phyloP scores from a whole-genome alignment of 441 rosid genomes.

The Erodium trifolium region DNA sequence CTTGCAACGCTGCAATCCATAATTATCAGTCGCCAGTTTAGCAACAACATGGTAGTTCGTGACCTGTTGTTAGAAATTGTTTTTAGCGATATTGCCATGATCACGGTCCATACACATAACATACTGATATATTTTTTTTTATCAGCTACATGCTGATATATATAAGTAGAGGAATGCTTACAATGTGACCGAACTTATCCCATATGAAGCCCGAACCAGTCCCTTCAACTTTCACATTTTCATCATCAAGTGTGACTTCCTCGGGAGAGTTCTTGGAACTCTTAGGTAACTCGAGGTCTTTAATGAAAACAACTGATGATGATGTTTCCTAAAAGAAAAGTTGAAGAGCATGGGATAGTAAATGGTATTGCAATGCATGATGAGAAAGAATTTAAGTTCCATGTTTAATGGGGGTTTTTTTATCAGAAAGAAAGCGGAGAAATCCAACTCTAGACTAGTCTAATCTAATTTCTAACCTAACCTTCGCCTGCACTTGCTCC shows the following conservation, averaged over 20 bases:
- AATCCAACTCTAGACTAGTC: too few species aligned
- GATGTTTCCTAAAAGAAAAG: slow-evolving; percentile 43
- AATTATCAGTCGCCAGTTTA: slow-evolving; percentile 65
- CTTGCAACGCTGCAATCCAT: slow-evolving; percentile 74
- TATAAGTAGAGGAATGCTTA: slow-evolving; percentile 27
- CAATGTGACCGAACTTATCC: slow-evolving; percentile 94
- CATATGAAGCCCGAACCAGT: slow-evolving; percentile 90
- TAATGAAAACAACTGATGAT: slow-evolving; percentile 63
- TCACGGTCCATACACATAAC: background rate
- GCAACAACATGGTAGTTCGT: slow-evolving; percentile 80
- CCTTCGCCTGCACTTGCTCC: too few species aligned
- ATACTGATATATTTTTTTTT: too few species aligned
- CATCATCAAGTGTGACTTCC: slow-evolving; percentile 33
- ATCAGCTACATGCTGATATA: too few species aligned
- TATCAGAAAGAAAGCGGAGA: too few species aligned
- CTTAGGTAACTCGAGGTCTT: slow-evolving; percentile 65
- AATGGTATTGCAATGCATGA: too few species aligned
- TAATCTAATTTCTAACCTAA: too few species aligned
- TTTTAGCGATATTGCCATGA: background rate
- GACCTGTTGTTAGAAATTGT: slow-evolving; percentile 38
- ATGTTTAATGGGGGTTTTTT: too few species aligned
- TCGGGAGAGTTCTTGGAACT: slow-evolving; percentile 27
- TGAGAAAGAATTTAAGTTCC: too few species aligned
- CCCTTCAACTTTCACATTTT: slow-evolving; percentile 66
- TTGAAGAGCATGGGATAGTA: too few species aligned